phyloP scores from a whole-genome alignment of 805 yeast species.

The Ogataea thermomethanolica region DNA sequence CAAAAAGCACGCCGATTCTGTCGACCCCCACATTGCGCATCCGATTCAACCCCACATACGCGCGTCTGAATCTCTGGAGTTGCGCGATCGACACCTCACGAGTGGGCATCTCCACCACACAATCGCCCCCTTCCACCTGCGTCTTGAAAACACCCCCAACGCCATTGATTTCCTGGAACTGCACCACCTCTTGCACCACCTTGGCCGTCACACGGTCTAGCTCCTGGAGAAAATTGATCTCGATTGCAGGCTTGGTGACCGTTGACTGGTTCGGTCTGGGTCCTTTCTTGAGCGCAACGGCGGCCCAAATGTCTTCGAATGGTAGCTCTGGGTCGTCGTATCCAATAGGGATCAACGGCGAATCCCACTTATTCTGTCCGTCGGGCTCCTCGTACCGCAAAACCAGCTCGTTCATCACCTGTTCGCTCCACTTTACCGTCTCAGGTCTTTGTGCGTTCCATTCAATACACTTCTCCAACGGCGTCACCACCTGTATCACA shows the following conservation, averaged over 20 bases:
- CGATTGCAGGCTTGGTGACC: conserved; percentile 71
- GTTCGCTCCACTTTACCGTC: conserved; percentile 56
- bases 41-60: conserved; percentile 76
- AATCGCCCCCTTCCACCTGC: conserved; percentile 33
- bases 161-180: conserved; percentile 52
- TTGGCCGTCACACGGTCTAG: conserved; percentile 68
- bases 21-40: conserved; percentile 69
- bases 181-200: conserved; percentile 60
- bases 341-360: conserved; percentile 76
- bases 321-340: conserved; percentile 55
- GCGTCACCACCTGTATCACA: conserved; percentile 73
- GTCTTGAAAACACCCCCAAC: conserved; percentile 51
- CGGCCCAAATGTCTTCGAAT: conserved; percentile 63
- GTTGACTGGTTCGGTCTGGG: conserved; percentile 85
- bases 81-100: conserved; percentile 64
- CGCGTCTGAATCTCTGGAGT: conserved; percentile 77
- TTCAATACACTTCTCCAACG: conserved; percentile 55
- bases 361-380: conserved; percentile 84
- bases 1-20: conserved; percentile 68
- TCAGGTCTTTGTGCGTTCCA: conserved; percentile 49
- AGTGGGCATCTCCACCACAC: conserved; percentile 56
- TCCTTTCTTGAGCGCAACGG: conserved; percentile 56
- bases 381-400: conserved; percentile 95
- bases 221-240: conserved; percentile 71
- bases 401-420: conserved; percentile 60